A percentile compares a stretch with the other conserved stretches of the same genome.
phyloP scores from a whole-genome alignment of 106 monocot genomes.

The Xerophyta viscosa region DNA sequence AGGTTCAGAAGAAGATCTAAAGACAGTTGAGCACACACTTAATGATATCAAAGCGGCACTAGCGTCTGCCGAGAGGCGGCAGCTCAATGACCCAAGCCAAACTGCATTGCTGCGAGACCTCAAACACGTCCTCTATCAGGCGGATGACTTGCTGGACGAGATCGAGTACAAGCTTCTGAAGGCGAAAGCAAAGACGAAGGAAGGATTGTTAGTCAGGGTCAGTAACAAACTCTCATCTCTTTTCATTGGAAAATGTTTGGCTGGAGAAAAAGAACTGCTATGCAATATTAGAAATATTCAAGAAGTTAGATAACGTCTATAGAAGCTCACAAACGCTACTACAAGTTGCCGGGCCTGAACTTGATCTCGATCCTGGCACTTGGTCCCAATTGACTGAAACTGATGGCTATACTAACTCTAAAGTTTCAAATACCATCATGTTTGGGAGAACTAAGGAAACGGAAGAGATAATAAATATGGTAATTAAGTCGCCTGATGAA shows the following conservation, averaged over 20 bases:
- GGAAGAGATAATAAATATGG: neutral
- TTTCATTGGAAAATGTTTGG: neutral
- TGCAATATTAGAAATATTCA: neutral
- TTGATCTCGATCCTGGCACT: too few relatives aligned
- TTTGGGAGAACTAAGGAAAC: neutral
- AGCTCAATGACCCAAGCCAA: neutral
- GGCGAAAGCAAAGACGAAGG: neutral
- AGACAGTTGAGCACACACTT: conserved; percentile 48
- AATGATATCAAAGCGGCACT: conserved; percentile 49
- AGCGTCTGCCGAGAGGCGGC: conserved; percentile 14
- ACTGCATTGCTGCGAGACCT: neutral
- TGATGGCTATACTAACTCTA: neutral
- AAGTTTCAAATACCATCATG: neutral
- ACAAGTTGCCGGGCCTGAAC: too few relatives aligned
- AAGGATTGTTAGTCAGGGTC: neutral
- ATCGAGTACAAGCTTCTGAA: neutral
- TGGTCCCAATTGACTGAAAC: too few relatives aligned
- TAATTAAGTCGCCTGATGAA: neutral
- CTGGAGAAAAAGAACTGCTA: neutral
- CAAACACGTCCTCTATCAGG: neutral
- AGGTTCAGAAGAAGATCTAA: conserved; percentile 41
- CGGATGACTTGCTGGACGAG: neutral
- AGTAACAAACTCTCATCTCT: neutral
- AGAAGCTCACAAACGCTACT: too few relatives aligned
- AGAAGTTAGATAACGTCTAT: neutral